Percentiles rank a stretch among this genome's conserved stretches.
Conservation (phyloP, 2,329 filamentous ascomycete genomes). For the Plectosphaerella cucumerina region DNA sequence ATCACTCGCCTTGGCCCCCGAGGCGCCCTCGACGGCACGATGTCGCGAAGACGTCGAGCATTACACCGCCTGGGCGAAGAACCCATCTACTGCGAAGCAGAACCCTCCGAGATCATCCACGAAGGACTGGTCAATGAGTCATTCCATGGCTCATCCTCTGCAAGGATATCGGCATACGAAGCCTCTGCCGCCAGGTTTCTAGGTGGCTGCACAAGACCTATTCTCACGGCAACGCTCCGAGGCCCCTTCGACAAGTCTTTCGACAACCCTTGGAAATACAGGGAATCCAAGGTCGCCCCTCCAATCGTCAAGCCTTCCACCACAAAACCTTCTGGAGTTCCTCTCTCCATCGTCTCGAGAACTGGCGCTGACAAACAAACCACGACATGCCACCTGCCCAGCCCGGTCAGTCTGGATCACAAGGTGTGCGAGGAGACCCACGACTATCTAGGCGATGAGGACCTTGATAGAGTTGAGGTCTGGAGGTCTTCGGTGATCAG, state of each 20-base stretch:
- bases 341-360: no score
- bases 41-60: background rate
- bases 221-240: constrained; percentile 56
- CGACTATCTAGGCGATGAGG: constrained; percentile 24
- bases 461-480: constrained; percentile 23
- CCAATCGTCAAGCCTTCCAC: no score
- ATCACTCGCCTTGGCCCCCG: no score
- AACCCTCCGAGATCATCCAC: constrained; percentile 44
- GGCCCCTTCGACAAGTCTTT: constrained; percentile 57
- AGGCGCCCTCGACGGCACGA: background rate
- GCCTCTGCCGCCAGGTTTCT: constrained; percentile 55
- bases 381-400: constrained; percentile 33
- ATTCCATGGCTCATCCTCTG: constrained; percentile 37
- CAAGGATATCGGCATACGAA: constrained; percentile 53
- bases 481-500: constrained; percentile 21
- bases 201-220: constrained; percentile 47
- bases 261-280: constrained; percentile 48
- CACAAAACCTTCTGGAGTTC: no score
- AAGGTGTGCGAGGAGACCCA: constrained; percentile 17
- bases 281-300: background rate
- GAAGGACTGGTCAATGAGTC: constrained; percentile 55
- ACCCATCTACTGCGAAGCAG: constrained; percentile 42
- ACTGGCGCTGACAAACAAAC: background rate
- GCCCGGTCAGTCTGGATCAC: constrained; percentile 34
- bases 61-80: constrained; percentile 16